These are phyloP conservation scores for Calonectria pseudoreteaudii DNA, from an alignment of 2,329 filamentous ascomycete genomes.

Conservation along the genomic window DNA sequence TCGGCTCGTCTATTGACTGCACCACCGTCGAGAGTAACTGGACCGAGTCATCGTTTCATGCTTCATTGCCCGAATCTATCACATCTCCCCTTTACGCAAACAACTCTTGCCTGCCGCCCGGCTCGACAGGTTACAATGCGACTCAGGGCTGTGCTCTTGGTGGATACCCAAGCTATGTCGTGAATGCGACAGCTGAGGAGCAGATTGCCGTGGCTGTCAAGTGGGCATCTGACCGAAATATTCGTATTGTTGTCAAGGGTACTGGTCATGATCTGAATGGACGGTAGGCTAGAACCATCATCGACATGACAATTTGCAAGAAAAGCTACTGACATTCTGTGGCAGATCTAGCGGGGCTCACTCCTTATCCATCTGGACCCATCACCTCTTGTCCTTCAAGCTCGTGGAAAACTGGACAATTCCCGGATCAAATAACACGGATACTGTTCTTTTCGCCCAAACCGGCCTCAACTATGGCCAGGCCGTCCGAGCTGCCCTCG, in stretches of 20 bases:
- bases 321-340: background rate
- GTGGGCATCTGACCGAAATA: background rate
- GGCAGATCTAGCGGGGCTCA: background rate
- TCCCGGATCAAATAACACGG: background rate
- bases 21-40: background rate
- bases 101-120: background rate
- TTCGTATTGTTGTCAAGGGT: constrained; percentile 1
- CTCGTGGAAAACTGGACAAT: background rate
- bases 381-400: background rate
- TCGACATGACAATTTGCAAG: background rate
- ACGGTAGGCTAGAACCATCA: background rate
- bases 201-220: background rate
- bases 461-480: background rate
- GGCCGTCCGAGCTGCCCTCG: background rate
- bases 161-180: background rate
- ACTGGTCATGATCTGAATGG: constrained; percentile 6
- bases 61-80: background rate
- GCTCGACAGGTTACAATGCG: background rate
- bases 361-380: background rate
- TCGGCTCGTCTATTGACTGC: background rate
- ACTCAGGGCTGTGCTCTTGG: background rate
- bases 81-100: background rate
- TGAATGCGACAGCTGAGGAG: background rate
- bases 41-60: background rate
- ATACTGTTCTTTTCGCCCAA: background rate